Percentiles rank a stretch among this genome's conserved stretches.
Conservation (phyloP, 805 yeast genomes). For the Starmerella lactis-condensi region DNA sequence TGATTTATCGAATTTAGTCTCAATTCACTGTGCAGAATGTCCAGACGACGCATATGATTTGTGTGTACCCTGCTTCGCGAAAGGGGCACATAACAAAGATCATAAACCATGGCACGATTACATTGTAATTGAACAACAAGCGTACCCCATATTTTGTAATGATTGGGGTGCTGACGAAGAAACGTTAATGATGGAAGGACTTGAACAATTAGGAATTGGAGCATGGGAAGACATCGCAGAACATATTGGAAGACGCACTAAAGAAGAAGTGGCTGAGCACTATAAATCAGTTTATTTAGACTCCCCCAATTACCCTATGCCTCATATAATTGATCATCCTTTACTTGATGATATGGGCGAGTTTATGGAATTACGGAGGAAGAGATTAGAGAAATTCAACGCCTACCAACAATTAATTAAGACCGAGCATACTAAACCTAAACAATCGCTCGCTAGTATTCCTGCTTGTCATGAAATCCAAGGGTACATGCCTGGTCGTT, state of each 20-base stretch:
- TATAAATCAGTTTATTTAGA: conserved; percentile 55
- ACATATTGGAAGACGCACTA: conserved; percentile 78
- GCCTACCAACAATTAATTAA: conserved; percentile 37
- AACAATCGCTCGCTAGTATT: conserved; percentile 56
- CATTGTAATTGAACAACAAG: conserved; percentile 78
- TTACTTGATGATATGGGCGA: conserved; percentile 42
- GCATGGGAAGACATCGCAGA: conserved; percentile 98
- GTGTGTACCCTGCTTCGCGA: conserved; percentile 94
- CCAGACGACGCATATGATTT: conserved; percentile 59
- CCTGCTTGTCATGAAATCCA: conserved; percentile 95
- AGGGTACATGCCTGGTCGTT: conserved; percentile 96
- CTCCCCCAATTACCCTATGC: conserved; percentile 65
- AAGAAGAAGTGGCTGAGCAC: conserved; percentile 80
- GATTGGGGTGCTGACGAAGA: conserved; percentile 99
- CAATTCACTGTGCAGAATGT: conserved; percentile 84
- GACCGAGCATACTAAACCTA: conserved; percentile 50
- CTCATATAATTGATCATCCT: conserved; percentile 62
- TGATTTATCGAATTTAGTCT: conserved; percentile 80
- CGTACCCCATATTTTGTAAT: conserved; percentile 73
- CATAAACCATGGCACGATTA: conserved; percentile 94
- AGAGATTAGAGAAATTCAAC: conserved; percentile 48
- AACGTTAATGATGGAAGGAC: conserved; percentile 67
- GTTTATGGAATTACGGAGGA: conserved; percentile 48
- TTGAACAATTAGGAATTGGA: conserved; percentile 80
- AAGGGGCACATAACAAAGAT: conserved; percentile 58